Base-by-base conservation (phyloP, 805 yeast genomes). In the Teunomyces funiuensis region DNA sequence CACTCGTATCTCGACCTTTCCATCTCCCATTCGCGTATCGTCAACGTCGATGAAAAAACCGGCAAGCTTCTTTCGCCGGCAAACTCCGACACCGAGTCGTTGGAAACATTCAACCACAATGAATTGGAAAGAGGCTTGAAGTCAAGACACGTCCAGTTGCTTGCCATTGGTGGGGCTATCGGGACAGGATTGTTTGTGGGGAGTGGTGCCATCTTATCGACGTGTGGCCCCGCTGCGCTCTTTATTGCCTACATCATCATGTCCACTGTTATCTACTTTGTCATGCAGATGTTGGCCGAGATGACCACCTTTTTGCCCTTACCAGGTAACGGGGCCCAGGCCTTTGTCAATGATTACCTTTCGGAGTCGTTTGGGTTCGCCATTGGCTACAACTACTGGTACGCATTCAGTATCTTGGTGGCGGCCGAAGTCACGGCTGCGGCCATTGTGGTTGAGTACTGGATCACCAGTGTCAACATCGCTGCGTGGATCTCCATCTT, bases 391-490 rank as follows among this genome's bases (percentile, higher is more conserved):
- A 63, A 63, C 45, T 64, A 61, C 47, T 62, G 60, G 61, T 64
- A 59, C 51, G 61, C 63, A 6, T 60, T 58, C 39, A 47, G 61
- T 8, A 63, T 64, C 43, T 53, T 63, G 36, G 61, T 62, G 9
- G 66, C 70, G 0, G 52, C 68, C 13, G 71, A 66, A 49, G 55
- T 65, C 27, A 58, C 67, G 3, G 71, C 71, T 26, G 80, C 87
- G 5, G 60, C 66, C 28, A 50, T 63, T 25, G 62, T 66, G 15
- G 50, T 66, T 28, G 46, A 58, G 31, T 66, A 65, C 44, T 66
- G 71, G 71, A 62, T 56, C 16, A 55, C 53, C 37, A 47, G 42
- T 29, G 62, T 65, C 22, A 54, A 58, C 41, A 52, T 65, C 28
- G 72, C 70, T 15, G 70, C 63, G 16, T 68, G 72, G 72, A 66